Evolutionary conservation across 495 filamentous ascomycete genomes (phyloP).

Genomic region (Hypoxylon fuscum): DNA sequence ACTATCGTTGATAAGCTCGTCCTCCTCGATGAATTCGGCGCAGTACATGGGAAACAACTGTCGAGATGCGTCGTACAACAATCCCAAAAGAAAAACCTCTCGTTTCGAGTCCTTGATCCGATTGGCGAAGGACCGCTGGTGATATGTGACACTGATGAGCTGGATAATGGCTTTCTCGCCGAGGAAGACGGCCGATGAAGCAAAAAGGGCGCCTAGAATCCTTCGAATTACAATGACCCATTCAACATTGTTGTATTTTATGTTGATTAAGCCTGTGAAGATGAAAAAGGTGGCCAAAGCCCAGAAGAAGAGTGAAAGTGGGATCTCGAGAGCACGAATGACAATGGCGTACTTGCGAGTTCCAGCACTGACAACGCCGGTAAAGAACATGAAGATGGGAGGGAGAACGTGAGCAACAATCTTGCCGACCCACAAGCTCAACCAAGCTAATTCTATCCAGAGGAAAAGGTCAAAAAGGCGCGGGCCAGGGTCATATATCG

Average conservation of each 20-base stretch:
- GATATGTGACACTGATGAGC: constrained; percentile 93
- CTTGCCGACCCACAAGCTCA: constrained; percentile 88
- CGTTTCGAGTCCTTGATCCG: constrained; percentile 91
- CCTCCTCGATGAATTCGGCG: constrained; percentile 88
- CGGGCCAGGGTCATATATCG: constrained; percentile 69
- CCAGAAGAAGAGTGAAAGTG: constrained; percentile 90
- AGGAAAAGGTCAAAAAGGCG: constrained; percentile 79
- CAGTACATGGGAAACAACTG: constrained; percentile 91
- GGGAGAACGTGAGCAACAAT: constrained; percentile 82
- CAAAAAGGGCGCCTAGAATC: constrained; percentile 78
- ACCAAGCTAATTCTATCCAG: constrained; percentile 94
- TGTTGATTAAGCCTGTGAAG: constrained; percentile 71
- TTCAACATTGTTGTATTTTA: constrained; percentile 23
- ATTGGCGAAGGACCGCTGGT: constrained; percentile 88
- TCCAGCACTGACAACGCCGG: constrained; percentile 88
- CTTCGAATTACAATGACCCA: constrained; percentile 67
- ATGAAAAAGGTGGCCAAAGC: constrained; percentile 78
- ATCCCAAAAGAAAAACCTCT: constrained; percentile 77
- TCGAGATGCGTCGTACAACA: constrained; percentile 89
- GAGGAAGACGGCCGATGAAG: constrained; percentile 80
- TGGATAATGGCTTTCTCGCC: constrained; percentile 86
- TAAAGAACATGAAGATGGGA: constrained; percentile 82
- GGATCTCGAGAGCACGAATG: constrained; percentile 80
- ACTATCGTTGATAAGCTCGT: constrained; percentile 86
- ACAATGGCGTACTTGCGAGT: constrained; percentile 92